Conservation (phyloP, 352 stramenopile genomes). For the Phytophthora sp. region DNA sequence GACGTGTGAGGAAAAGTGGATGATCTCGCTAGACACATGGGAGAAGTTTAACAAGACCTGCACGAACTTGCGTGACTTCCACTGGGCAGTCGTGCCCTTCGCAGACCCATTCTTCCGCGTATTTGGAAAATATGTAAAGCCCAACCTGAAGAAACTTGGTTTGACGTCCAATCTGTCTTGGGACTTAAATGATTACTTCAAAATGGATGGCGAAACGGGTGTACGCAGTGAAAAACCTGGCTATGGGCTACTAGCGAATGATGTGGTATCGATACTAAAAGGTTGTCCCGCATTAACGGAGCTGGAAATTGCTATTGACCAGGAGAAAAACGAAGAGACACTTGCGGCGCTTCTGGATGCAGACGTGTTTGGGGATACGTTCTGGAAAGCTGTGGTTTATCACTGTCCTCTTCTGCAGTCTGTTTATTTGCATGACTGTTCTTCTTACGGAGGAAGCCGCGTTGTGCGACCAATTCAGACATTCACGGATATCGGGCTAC, state of each 20-base stretch:
- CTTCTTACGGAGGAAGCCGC: constrained; percentile 33
- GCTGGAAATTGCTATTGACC: constrained; percentile 46
- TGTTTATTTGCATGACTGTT: constrained; percentile 32
- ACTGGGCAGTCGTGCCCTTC: constrained; percentile 47
- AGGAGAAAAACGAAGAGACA: constrained; percentile 33
- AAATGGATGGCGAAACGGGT: neutral
- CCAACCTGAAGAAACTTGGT: constrained; percentile 34
- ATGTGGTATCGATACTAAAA: constrained; percentile 32
- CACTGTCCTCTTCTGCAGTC: constrained; percentile 38
- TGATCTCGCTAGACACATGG: constrained; percentile 41
- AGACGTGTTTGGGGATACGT: constrained; percentile 47
- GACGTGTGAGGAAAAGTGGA: constrained; percentile 40
- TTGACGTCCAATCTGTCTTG: constrained; percentile 50
- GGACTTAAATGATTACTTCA: constrained; percentile 46
- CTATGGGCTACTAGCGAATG: constrained; percentile 34
- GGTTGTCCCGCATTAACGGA: constrained; percentile 42
- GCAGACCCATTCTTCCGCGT: constrained; percentile 48
- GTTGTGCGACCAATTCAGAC: constrained; percentile 28
- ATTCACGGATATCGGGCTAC: constrained; percentile 42
- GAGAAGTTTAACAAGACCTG: constrained; percentile 42
- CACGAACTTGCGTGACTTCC: constrained; percentile 41
- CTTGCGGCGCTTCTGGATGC: constrained; percentile 21
- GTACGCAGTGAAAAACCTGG: constrained; percentile 8
- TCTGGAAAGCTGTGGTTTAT: constrained; percentile 28
- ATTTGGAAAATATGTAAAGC: constrained; percentile 47